A percentile compares a stretch with the other conserved stretches of the same genome.
Evolutionary conservation across 192 early-diverging fungal genomes (phyloP).

Genomic region (Podila horticola): DNA sequence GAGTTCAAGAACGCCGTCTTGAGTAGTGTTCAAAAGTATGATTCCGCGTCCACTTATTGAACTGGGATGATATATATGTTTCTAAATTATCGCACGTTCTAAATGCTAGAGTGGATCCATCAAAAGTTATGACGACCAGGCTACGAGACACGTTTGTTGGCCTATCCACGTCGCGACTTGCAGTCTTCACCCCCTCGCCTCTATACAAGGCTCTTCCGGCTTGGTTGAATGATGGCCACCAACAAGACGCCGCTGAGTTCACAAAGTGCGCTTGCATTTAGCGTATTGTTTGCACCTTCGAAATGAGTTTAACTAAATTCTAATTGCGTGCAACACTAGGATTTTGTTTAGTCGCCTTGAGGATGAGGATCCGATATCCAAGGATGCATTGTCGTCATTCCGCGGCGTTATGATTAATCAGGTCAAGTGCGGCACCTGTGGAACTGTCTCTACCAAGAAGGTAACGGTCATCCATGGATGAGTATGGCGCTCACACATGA

Average conservation of each 20-base stretch:
- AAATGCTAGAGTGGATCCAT: constrained; percentile 9
- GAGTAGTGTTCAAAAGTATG: constrained; percentile 18
- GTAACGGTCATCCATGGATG: not conserved
- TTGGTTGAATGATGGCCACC: constrained; percentile 48
- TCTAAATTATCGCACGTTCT: not conserved
- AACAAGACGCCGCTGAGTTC: constrained; percentile 47
- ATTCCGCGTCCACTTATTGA: not conserved
- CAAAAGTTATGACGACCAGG: constrained; percentile 17
- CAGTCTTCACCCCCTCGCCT: constrained; percentile 21
- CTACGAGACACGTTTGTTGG: constrained; percentile 31
- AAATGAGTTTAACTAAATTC: not conserved
- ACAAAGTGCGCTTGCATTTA: constrained; percentile 13
- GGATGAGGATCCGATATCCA: constrained; percentile 27
- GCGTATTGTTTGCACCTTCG: not conserved
- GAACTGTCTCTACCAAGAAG: constrained; percentile 30
- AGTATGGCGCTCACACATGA: no score
- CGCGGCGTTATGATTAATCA: constrained; percentile 39
- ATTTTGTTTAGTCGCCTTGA: constrained; percentile 37
- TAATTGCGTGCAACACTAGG: not conserved
- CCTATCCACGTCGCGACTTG: constrained; percentile 27
- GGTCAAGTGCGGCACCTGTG: constrained; percentile 28
- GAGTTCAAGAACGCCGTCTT: constrained; percentile 27
- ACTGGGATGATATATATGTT: not conserved
- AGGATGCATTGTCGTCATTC: constrained; percentile 22
- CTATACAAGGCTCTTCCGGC: constrained; percentile 35